Evolutionary conservation across 495 filamentous ascomycete species (phyloP).

Genomic region (Corynascus novoguineensis): DNA sequence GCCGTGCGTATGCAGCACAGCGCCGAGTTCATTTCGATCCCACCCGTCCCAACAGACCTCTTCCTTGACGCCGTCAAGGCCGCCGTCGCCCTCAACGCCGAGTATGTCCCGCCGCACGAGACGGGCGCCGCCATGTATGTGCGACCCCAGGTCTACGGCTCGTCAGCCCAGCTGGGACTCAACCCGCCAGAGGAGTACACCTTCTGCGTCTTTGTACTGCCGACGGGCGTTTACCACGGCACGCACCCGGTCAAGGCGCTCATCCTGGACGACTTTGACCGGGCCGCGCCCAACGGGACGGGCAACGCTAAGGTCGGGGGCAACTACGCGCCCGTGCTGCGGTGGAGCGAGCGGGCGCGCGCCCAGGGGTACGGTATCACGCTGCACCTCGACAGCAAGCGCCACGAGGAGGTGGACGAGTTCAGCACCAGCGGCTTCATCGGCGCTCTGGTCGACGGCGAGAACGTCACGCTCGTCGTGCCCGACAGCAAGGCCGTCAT

Average conservation of each 20-base stretch:
- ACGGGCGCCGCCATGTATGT: conserved; percentile 87
- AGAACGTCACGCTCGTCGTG: conserved; percentile 63
- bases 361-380: conserved; percentile 77
- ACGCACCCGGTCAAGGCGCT: conserved; percentile 72
- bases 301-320: conserved; percentile 71
- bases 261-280: conserved; percentile 72
- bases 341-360: conserved; percentile 70
- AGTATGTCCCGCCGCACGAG: conserved; percentile 76
- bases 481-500: conserved; percentile 80
- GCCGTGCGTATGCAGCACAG: conserved; percentile 75
- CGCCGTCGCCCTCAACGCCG: conserved; percentile 79
- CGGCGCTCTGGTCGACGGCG: conserved; percentile 57
- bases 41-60: conserved; percentile 62
- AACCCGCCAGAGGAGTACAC: conserved; percentile 83
- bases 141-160: conserved; percentile 80
- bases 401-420: conserved; percentile 75
- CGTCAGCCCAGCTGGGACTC: conserved; percentile 71
- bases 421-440: conserved; percentile 87
- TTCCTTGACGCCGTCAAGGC: conserved; percentile 70
- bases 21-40: conserved; percentile 72
- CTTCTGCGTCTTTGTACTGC: conserved; percentile 77
- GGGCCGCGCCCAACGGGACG: conserved; percentile 66
- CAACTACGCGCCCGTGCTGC: conserved; percentile 77
- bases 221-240: conserved; percentile 86
- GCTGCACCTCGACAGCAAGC: conserved; percentile 77